phyloP scores from a whole-genome alignment of 306 rosid genomes.

The Acacia melanoxylon region DNA sequence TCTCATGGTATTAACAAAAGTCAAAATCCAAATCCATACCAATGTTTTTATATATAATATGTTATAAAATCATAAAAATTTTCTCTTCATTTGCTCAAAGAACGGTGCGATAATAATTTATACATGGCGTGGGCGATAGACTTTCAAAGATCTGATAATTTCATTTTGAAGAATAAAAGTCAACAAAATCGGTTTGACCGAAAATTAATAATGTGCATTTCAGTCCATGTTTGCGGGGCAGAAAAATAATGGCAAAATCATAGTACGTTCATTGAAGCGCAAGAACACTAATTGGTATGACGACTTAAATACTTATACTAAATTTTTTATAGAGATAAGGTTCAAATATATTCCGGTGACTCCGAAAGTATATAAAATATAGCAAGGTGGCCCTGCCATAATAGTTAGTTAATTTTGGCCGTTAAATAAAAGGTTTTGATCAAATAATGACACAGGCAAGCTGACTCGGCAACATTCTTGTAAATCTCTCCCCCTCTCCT shows the following conservation, averaged over 20 bases:
- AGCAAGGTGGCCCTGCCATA: no score
- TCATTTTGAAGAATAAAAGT: neutral
- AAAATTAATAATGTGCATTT: neutral
- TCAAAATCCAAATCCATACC: neutral
- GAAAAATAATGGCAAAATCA: neutral
- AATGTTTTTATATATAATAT: neutral
- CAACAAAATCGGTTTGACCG: neutral
- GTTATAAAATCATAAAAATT: neutral
- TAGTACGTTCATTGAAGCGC: neutral
- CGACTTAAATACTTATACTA: no score
- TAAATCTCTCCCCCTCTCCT: neutral
- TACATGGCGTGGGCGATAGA: neutral
- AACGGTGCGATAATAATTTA: neutral
- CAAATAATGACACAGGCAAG: no score
- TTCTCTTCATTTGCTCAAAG: neutral
- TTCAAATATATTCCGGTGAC: no score
- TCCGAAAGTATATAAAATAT: no score
- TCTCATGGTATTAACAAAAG: neutral
- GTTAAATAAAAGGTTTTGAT: no score
- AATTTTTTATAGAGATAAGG: no score
- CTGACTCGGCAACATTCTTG: no score
- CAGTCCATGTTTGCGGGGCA: neutral
- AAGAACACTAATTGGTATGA: neutral
- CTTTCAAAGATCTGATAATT: neutral
- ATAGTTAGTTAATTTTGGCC: no score